Base-by-base conservation (phyloP, 169 alveolate species). In the Perkinsus chesapeaki region DNA sequence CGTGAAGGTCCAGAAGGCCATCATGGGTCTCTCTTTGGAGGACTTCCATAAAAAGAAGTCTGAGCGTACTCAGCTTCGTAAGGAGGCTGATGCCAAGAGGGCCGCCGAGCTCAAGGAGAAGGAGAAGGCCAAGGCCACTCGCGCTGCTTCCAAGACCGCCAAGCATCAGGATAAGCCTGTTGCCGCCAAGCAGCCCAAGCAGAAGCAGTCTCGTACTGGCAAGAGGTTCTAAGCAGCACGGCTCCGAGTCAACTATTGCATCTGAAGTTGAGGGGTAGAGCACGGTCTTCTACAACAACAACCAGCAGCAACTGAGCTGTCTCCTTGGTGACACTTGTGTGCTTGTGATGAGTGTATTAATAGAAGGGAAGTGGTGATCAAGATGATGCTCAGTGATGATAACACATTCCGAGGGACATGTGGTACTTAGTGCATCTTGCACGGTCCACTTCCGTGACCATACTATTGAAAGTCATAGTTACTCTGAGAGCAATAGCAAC, bases 11-110 rank as follows among this genome's bases (percentile, higher is more conserved):
- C 99, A 97, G 94, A 98, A 98, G 96, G 99, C 99, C n/a, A 98
- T 98, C 92, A 99, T 97, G 72, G 99, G 99, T 72, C 96, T 98
- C 92, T 97, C 99, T 73, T 95, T 99, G 43, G 99, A 98, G 72
- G 99, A 99, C 95, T 96, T 99, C 94, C 97, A 97, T 94, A 92
- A 93, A 37, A 94, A 60, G 39, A 73, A 94, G 39, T 94, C 95
- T 16, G 73, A 91, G 38, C 90, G 92, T 73, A 95, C 95, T 3
- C 95, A 92, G 47, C 91, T 91, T 20, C 48, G 94, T 27, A 92
- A 90, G 96, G 96, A 93, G 91, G 39, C 93, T 39, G 39, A 31
- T 19, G 39, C 39, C 47, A 31, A 31, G 39, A 31, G 39, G 92
- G 36, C 39, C 48, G 92, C 34, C 38, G 37, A 16, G 96, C 94